These are phyloP conservation scores for Xerocomus brunneocitrinus DNA, from an alignment of 768 basidiomycete species.

Conservation along the genomic window DNA sequence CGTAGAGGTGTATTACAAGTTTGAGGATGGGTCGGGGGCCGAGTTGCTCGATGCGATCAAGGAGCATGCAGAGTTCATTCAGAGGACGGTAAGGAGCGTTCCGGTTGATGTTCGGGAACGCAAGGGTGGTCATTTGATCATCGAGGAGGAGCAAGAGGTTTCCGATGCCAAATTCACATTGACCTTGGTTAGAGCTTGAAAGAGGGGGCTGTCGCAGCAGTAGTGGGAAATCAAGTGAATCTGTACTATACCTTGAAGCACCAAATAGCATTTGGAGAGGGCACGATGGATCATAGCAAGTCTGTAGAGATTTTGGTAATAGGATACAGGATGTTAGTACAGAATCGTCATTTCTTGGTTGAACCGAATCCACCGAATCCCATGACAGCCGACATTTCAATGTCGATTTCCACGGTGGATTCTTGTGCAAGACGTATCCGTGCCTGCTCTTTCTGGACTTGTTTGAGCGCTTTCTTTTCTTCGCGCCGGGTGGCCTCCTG, in stretches of 20 bases:
- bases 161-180: conserved; percentile 74
- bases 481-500: conserved; percentile 64
- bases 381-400: conserved; percentile 79
- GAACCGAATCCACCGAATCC: conserved; percentile 89
- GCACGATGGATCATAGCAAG: background rate
- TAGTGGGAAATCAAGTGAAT: background rate
- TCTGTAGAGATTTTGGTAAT: conserved; percentile 3
- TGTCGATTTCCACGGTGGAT: conserved; percentile 42
- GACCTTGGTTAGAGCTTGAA: conserved; percentile 48
- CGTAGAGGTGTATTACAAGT: conserved; percentile 79
- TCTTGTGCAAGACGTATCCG: conserved; percentile 61
- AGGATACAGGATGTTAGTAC: conserved; percentile 17
- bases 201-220: background rate
- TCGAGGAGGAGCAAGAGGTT: conserved; percentile 86
- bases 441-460: conserved; percentile 69
- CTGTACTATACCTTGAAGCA: conserved; percentile 21
- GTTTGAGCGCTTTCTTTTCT: conserved; percentile 75
- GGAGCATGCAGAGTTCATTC: conserved; percentile 65
- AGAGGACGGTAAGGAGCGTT: conserved; percentile 67
- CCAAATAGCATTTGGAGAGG: background rate
- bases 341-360: conserved; percentile 61
- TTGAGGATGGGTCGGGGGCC: conserved; percentile 62
- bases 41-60: conserved; percentile 62
- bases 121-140: conserved; percentile 48
- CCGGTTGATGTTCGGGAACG: conserved; percentile 58